phyloP scores from a whole-genome alignment of 75 land plant species.

The Ceratopteris richardii region DNA sequence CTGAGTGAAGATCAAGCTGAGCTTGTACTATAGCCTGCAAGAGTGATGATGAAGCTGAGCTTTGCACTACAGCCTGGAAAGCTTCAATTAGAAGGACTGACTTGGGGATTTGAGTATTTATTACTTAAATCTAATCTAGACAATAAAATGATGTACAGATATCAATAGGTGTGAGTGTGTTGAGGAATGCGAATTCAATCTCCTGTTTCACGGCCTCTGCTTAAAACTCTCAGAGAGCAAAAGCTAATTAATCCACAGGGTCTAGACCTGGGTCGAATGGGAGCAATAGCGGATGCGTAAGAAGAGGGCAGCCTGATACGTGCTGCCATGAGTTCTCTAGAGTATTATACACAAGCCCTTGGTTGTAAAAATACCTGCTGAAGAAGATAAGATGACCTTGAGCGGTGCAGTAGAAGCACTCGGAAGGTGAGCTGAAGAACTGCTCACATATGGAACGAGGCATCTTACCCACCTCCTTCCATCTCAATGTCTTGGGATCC shows the following conservation, averaged over 20 bases:
- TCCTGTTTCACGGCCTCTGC: too few species aligned
- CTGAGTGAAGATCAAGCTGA: too few species aligned
- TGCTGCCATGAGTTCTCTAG: constrained; percentile 17
- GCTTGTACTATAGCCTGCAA: too few species aligned
- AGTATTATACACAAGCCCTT: constrained; percentile 20
- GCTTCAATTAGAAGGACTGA: too few species aligned
- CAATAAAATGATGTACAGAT: too few species aligned
- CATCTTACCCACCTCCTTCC: constrained; percentile 28
- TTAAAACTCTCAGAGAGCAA: too few species aligned
- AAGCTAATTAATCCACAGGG: constrained; percentile 10
- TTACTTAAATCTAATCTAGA: too few species aligned
- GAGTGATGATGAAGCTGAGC: too few species aligned
- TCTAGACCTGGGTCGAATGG: constrained; percentile 14
- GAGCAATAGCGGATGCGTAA: constrained; percentile 11
- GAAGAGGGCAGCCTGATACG: constrained; percentile 17
- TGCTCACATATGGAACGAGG: constrained; percentile 26
- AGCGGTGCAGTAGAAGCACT: constrained; percentile 30
- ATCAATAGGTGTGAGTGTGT: too few species aligned
- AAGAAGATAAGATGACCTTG: constrained; percentile 31
- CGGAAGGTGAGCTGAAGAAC: constrained; percentile 26
- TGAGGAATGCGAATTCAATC: too few species aligned
- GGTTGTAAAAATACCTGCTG: constrained; percentile 19
- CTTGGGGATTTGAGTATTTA: too few species aligned
- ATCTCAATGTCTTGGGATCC: constrained; percentile 22
- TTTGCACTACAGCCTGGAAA: too few species aligned